Evolutionary conservation across 148 eudicot species (phyloP), one percentile per base, ranked within the genome.

Genomic region (Silene latifolia): DNA sequence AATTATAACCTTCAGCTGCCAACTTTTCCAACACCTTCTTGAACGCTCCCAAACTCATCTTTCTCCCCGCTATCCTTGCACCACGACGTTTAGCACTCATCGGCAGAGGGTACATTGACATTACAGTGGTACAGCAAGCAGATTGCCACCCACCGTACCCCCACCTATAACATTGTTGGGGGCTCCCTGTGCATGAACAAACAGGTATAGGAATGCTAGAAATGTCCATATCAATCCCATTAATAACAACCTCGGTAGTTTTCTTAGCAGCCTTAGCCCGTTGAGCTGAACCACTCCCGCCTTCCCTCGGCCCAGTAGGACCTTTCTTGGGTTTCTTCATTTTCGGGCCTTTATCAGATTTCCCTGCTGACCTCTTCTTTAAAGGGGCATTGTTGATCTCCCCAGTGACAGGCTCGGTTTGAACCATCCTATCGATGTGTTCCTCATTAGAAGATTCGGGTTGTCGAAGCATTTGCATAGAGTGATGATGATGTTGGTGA

Each of bases 111-210:
- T 84, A 84, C 87, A 79, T 77, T 17, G 87, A 84, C 87, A 84
- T 81, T 39, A 78, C 69, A 14, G 87, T 84, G 3, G 87, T 84
- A 67, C 87, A 84, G 32, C 87, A 84, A 0, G 87, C 87, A 20
- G 87, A 84, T 58, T 84, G 87, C 87, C 87, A 84, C 59, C 87
- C 87, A 39, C 87, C 87, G 51, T 82, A 84, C 14, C 87, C 87
- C 87, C 87, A 84, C 47, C 87, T 72, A 61, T 84, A 84, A 51
- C 87, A 84, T 57, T 84, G 87, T 74, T 84, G 87, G 57, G 87
- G 80, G 17, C 80, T 12, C 17, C 78, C 80, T 0, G 87, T 84
- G 82, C 87, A 84, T 20, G 87, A 81, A 74, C 87, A 84, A 53
- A 84, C 84, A 5, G 87, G 87, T 23, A 84, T 84, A 12, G 87